phyloP scores from a whole-genome alignment of 768 basidiomycete species.

The Suillus ampliporus region DNA sequence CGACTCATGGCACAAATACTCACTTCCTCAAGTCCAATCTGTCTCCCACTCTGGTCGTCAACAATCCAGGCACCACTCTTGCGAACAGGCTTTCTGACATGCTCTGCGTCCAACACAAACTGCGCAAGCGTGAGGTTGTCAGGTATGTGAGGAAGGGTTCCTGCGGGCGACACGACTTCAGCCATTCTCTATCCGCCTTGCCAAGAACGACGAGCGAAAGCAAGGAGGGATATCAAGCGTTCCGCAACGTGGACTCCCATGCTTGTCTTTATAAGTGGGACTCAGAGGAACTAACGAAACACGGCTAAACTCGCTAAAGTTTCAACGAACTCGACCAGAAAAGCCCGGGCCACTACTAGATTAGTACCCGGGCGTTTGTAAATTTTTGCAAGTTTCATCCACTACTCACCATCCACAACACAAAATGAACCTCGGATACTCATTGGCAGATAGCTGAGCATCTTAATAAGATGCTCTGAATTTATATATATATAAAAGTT shows the following conservation, averaged over 20 bases:
- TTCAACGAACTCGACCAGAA: too few species aligned
- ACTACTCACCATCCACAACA: too few species aligned
- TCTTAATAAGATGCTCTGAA: too few species aligned
- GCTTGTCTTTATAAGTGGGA: background rate
- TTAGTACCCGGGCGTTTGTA: too few species aligned
- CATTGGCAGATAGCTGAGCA: too few species aligned
- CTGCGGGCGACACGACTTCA: constrained; percentile 35
- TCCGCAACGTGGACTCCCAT: background rate
- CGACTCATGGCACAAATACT: constrained; percentile 12
- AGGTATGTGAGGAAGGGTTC: constrained; percentile 38
- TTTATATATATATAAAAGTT: too few species aligned
- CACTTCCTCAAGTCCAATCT: constrained; percentile 44
- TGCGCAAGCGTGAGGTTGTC: constrained; percentile 45
- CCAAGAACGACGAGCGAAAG: background rate
- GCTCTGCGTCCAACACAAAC: constrained; percentile 43
- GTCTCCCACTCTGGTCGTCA: constrained; percentile 45
- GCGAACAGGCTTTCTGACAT: constrained; percentile 35
- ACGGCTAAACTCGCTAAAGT: too few species aligned
- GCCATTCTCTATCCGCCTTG: constrained; percentile 27
- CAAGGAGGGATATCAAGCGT: background rate
- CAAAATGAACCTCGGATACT: too few species aligned
- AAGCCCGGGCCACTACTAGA: too few species aligned
- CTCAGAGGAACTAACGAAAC: too few species aligned
- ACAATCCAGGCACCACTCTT: constrained; percentile 44
- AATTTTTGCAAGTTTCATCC: too few species aligned